Conservation (phyloP, 768 basidiomycete species). For the Kwoniella sp. region DNA sequence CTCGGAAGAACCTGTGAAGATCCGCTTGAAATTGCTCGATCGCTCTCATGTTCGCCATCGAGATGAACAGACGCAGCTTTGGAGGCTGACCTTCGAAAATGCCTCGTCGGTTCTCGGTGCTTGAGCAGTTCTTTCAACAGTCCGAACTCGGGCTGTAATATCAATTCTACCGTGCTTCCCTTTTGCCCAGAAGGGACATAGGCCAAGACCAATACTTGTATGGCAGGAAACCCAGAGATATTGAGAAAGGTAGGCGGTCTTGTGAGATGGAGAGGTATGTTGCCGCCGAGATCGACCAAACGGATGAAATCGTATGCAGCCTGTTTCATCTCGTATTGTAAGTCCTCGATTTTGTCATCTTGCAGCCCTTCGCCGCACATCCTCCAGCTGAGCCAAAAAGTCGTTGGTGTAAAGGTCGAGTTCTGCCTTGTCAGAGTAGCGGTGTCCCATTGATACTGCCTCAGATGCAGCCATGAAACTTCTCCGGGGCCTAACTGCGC, state of each 20-base stretch:
- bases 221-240: conserved; percentile 10
- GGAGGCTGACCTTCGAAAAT: background rate
- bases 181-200: conserved; percentile 14
- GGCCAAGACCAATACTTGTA: conserved; percentile 10
- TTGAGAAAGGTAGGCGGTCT: background rate
- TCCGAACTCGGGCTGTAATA: conserved; percentile 5
- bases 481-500: conserved; percentile 10
- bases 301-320: conserved; percentile 14
- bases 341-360: background rate
- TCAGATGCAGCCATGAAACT: conserved; percentile 1
- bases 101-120: background rate
- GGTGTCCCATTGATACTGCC: conserved; percentile 25
- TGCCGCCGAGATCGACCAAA: conserved; percentile 17
- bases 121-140: conserved; percentile 1
- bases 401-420: conserved; percentile 4
- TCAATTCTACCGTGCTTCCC: conserved; percentile 10
- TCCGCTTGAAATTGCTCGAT: conserved; percentile 7
- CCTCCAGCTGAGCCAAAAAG: conserved; percentile 6
- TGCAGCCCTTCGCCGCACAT: conserved; percentile 11
- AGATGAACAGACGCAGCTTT: conserved; percentile 10
- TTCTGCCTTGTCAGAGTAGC: conserved; percentile 4
- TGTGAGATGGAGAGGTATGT: conserved; percentile 9
- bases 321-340: background rate
- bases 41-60: background rate
- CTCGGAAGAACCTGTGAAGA: conserved; percentile 2